These are phyloP conservation scores for Apodospora peruviana DNA, from an alignment of 495 filamentous ascomycete genomes.

Conservation along the genomic window DNA sequence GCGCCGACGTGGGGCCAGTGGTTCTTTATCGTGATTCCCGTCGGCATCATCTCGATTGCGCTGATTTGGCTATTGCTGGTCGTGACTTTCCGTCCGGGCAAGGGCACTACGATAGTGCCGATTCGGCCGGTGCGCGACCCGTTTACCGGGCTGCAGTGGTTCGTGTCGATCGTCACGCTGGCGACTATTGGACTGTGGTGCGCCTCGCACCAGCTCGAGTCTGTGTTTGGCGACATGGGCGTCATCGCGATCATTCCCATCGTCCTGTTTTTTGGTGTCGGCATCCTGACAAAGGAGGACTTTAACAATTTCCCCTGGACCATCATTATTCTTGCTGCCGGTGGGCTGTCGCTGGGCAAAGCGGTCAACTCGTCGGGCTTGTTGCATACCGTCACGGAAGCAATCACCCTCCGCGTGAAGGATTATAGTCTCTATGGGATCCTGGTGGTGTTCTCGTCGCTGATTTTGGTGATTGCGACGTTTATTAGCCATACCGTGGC, in stretches of 20 bases:
- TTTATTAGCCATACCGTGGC: slow-evolving; percentile 99
- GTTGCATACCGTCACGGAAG: slow-evolving; percentile 77
- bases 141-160: slow-evolving; percentile 88
- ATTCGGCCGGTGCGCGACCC: slow-evolving; percentile 82
- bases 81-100: slow-evolving; percentile 74
- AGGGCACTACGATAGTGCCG: slow-evolving; percentile 83
- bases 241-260: slow-evolving; percentile 96
- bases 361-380: slow-evolving; percentile 90
- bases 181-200: slow-evolving; percentile 90
- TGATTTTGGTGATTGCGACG: slow-evolving; percentile 91
- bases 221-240: slow-evolving; percentile 93
- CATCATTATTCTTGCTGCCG: slow-evolving; percentile 97
- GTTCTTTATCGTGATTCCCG: slow-evolving; percentile 93
- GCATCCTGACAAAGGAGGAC: slow-evolving; percentile 97
- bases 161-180: slow-evolving; percentile 81
- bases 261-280: slow-evolving; percentile 92
- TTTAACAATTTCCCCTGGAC: slow-evolving; percentile 99
- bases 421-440: slow-evolving; percentile 82
- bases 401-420: slow-evolving; percentile 67
- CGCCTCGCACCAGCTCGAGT: slow-evolving; percentile 78
- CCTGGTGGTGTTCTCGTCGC: slow-evolving; percentile 72
- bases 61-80: slow-evolving; percentile 87
- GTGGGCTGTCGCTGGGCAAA: slow-evolving; percentile 88
- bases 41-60: slow-evolving; percentile 84
- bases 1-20: slow-evolving; percentile 86